phyloP scores from a whole-genome alignment of 805 yeast genomes.

The Zygosaccharomyces gambellarensis region DNA sequence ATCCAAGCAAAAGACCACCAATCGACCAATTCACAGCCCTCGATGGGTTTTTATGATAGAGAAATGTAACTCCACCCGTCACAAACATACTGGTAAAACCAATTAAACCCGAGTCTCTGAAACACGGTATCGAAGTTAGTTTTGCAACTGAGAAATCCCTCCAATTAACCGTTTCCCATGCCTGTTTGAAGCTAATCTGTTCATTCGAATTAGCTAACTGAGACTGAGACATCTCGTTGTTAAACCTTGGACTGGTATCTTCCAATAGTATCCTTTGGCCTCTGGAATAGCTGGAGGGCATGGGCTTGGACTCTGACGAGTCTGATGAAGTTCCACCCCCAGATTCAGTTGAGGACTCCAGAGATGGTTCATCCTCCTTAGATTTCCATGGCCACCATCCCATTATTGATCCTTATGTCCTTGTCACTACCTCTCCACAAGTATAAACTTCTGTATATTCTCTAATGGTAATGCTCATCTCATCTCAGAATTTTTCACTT shows the following conservation, averaged over 20 bases:
- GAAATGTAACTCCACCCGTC: slow-evolving; percentile 58
- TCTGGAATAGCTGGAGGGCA: slow-evolving; percentile 24
- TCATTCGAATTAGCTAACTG: slow-evolving; percentile 25
- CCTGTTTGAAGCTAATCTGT: slow-evolving; percentile 36
- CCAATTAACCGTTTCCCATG: slow-evolving; percentile 39
- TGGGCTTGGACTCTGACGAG: slow-evolving; percentile 8
- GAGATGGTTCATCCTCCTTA: background rate
- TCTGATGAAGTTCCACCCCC: background rate
- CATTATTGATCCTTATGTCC: slow-evolving; percentile 7
- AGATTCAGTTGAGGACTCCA: background rate
- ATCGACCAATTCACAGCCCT: slow-evolving; percentile 77
- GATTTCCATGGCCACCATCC: slow-evolving; percentile 22
- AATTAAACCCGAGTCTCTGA: slow-evolving; percentile 70
- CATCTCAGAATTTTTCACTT: slow-evolving; percentile 3
- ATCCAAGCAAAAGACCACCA: slow-evolving; percentile 74
- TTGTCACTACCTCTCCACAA: background rate
- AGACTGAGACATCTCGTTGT: slow-evolving; percentile 26
- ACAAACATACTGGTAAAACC: slow-evolving; percentile 73
- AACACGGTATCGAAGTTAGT: slow-evolving; percentile 63
- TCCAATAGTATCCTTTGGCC: slow-evolving; percentile 38
- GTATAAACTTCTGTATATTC: background rate
- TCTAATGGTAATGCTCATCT: background rate
- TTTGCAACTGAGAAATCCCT: slow-evolving; percentile 51
- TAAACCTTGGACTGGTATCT: slow-evolving; percentile 40
- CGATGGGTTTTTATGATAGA: slow-evolving; percentile 57